Evolutionary conservation across 2,329 filamentous ascomycete species (phyloP), one percentile per base, ranked within the genome.

Genomic region (Ophiostoma australiae): DNA sequence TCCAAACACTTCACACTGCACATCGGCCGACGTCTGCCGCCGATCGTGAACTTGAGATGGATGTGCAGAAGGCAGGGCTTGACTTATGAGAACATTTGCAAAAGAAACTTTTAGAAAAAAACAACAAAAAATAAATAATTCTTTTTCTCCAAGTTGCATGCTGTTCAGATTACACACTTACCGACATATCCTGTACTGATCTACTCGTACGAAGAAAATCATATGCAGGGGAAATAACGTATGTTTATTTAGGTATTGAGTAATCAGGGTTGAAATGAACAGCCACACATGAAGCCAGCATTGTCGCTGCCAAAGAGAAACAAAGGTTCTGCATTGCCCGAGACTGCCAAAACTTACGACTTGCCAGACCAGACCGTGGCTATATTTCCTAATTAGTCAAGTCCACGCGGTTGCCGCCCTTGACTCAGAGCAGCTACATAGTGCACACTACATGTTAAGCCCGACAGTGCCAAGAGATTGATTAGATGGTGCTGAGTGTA

Each of bases 391-490:
- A 67, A 44, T 48, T 48, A 48, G 66, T 67, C 37, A 44, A 67
- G 41, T 68, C 37, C 13, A 68, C 10, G 41, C 67, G 67, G 20
- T 27, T 65, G 58, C n/a, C 35, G 52, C 52, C 52, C 27, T 58
- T 58, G 52, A 58, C n/a, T 27, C 27, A 31, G 27, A 31, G 3
- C 27, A n/a, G n/a, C n/a, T n/a, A n/a, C n/a, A n/a, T n/a, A n/a
- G n/a, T 31, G 3, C 27, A 31, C 27, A 31, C 27, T 31, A n/a
- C n/a, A 31, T 31, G 27, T 31, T 1, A 3, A 3, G 3, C 27
- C 3, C 27, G 27, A 31, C 4, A 13, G 20, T 63, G 70, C 70
- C 70, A 71, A 71, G 66, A 65, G 66, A 69, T 68, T 68, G 70
- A 71, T 71, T 65, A 69, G 67, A 71, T 71, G 41, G 13, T 20